Conservation (phyloP, 2,329 filamentous ascomycete genomes). For the Pyrenophora teres region DNA sequence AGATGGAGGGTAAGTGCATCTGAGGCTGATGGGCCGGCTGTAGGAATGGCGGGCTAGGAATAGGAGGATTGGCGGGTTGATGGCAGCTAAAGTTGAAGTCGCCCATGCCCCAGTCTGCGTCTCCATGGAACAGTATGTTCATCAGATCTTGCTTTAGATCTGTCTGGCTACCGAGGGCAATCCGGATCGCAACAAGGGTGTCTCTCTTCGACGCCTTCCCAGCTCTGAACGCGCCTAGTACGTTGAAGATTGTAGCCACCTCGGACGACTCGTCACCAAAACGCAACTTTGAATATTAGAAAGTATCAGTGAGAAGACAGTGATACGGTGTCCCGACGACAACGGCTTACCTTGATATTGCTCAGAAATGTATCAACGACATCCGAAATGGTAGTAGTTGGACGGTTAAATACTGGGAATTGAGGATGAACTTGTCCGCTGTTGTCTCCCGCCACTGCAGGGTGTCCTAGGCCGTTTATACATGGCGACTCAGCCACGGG, state of each 20-base stretch:
- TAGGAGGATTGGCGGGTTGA: neutral
- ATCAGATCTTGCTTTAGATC: slow-evolving; percentile 31
- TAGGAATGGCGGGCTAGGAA: slow-evolving; percentile 25
- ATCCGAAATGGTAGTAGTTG: slow-evolving; percentile 4
- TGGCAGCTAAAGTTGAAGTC: slow-evolving; percentile 32
- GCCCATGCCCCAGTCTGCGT: slow-evolving; percentile 25
- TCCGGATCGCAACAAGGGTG: slow-evolving; percentile 22
- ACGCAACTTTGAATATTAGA: slow-evolving; percentile 16
- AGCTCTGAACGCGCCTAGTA: slow-evolving; percentile 23
- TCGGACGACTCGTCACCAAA: slow-evolving; percentile 34
- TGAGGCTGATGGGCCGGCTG: slow-evolving; percentile 34
- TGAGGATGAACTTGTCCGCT: neutral
- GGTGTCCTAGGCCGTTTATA: neutral
- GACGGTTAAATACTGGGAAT: neutral
- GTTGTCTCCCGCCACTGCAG: neutral
- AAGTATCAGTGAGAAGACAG: neutral
- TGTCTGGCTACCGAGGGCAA: slow-evolving; percentile 21
- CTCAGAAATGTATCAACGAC: slow-evolving; percentile 23
- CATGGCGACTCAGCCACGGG: neutral
- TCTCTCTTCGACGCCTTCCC: slow-evolving; percentile 29
- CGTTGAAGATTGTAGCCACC: slow-evolving; percentile 18
- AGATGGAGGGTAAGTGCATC: slow-evolving; percentile 23
- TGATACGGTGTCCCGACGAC: neutral
- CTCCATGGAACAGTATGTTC: slow-evolving; percentile 30
- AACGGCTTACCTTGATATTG: slow-evolving; percentile 24